Evolutionary conservation across 441 rosid species (phyloP), one percentile per base, ranked within the genome.

Genomic region (Syzygium malaccense): DNA sequence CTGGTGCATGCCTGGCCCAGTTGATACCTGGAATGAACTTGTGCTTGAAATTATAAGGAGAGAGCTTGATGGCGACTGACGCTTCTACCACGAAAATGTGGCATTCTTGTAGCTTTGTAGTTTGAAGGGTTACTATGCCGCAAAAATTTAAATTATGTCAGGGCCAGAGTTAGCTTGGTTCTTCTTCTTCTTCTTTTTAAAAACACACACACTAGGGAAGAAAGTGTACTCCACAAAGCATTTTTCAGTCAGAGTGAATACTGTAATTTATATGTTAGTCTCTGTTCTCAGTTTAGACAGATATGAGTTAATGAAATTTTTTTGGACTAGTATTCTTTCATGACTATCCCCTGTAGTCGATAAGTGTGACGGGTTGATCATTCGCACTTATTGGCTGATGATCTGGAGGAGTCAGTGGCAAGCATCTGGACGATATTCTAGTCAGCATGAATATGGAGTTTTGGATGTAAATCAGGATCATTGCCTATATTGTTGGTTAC

Each of bases 1-100:
- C 92, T 98, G 99, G 99, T 98, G 99, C 96, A 97, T 98, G 99
- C 98, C 98, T 1, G 99, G 99, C 33, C 99, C 99, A 0, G 96
- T 98, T 1, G 99, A 98, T 89, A 94, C 95, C 56, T 98, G 99
- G 99, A 98, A 97, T 55, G 99, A 98, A 88, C 88, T 98, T 84
- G 97, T 97, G 86, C 93, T 97, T 49, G 99, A 98, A 90, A 90
- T 91, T 62, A 93, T 95, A 85, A 93, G 96, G 88, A 94, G 96
- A 92, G 98, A 96, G 87, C 88, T 89, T 18, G 96, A 94, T 87
- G 92, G 91, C 57, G 86, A 89, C 14, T 25, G 48, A 80, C 89
- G 87, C 88, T 86, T 90, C 20, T 90, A 41, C 17, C 51, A 5
- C 18, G 15, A 26, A 75, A 23, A 4, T 6, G 83, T 41, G 83